Conservation (phyloP, 2,329 filamentous ascomycete species). For the Mycocentrospora acerina region DNA sequence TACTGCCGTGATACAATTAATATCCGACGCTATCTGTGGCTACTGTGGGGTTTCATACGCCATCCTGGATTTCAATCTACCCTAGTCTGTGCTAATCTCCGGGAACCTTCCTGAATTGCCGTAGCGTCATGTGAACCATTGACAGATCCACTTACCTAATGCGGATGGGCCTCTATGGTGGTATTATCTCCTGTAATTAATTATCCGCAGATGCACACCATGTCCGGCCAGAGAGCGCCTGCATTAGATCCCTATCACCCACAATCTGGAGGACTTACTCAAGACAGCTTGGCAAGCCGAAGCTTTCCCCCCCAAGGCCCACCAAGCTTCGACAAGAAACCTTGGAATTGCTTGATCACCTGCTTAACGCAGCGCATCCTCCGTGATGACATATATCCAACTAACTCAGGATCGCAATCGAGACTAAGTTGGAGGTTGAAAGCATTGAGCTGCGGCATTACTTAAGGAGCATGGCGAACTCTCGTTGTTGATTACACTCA, state of each 20-base stretch:
- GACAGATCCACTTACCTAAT: not conserved
- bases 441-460: constrained; percentile 1
- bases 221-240: not conserved
- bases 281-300: constrained; percentile 12
- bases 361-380: constrained; percentile 9
- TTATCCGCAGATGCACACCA: not conserved
- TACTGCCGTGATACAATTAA: no score
- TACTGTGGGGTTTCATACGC: not conserved
- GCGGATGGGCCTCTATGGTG: not conserved
- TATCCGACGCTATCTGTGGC: no score
- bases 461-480: not conserved
- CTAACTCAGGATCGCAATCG: not conserved
- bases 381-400: constrained; percentile 1
- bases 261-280: constrained; percentile 1
- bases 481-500: not conserved
- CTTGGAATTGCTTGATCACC: constrained; percentile 8
- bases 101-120: constrained; percentile 7
- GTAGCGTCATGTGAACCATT: constrained; percentile 1
- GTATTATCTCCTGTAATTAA: not conserved
- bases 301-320: constrained; percentile 7
- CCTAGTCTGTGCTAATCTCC: constrained; percentile 4
- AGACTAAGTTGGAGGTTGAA: not conserved
- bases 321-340: constrained; percentile 9
- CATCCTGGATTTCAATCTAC: constrained; percentile 1
- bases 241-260: constrained; percentile 1